Evolutionary conservation across 23 red algal species (phyloP), one percentile per base, ranked within the genome.

Genomic region (Rhodosorus marinus): DNA sequence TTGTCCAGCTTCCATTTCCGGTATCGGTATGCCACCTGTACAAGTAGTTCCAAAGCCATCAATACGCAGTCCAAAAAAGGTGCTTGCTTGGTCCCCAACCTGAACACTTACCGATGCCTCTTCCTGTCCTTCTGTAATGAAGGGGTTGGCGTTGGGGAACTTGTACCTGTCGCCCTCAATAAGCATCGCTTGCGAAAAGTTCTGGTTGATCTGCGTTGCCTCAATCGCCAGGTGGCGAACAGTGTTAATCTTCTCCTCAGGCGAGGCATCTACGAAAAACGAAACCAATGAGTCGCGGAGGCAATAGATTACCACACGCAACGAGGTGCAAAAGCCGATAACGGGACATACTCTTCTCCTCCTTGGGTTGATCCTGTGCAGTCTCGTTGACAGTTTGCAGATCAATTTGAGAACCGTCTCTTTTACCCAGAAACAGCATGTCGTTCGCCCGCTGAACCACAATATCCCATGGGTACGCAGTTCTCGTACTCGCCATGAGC

Each of bases 181-280:
- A 8, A 85, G 57, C 58, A 98, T 80, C 8, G 50, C 51, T 45
- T 98, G 90, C 36, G 75, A 75, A 49, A 98, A 98, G 51, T 98
- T 85, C 24, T 85, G 66, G 51, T 98, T 98, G 62, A 98, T 63
- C 19, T 38, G 49, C 28, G 71, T 80, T 33, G 90, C 80, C 57
- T 98, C 90, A 6, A 73, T 45, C 17, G 78, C 54, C 3, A 84
- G 51, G 22, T 55, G 64, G 35, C 82, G 90, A 57, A 75, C 57
- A 0, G 63, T 70, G 55, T 98, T 83, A 28, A 98, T 62, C 9
- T 79, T 67, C 20, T 59, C 57, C n/a, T n/a, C n/a, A n/a, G n/a
- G n/a, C n/a, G n/a, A n/a, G n/a, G 54, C 36, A n/a, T 11, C 11
- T 43, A 11, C 5, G 54, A 31, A 5, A 59, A 14, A 15, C 20